A percentile compares a stretch with the other conserved stretches of the same genome.
phyloP scores from a whole-genome alignment of 1,139 yeast genomes.

The Suhomyces terraborum region DNA sequence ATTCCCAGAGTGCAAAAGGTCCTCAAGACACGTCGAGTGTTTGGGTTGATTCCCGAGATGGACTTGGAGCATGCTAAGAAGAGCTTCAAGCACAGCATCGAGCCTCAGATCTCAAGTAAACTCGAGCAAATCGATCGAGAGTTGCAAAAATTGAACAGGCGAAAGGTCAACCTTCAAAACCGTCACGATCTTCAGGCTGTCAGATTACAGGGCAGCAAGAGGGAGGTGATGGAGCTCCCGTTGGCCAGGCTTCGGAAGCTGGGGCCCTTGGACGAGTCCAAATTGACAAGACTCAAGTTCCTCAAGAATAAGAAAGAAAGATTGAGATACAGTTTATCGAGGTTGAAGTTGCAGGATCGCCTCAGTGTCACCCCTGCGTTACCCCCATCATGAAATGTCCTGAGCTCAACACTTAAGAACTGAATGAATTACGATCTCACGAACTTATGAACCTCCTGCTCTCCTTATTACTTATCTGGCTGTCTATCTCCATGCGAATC shows the following conservation, averaged over 20 bases:
- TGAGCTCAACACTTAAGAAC: too few species aligned
- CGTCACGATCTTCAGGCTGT: conserved; percentile 38
- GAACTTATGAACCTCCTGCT: background rate
- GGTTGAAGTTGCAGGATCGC: conserved; percentile 21
- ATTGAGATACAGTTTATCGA: conserved; percentile 36
- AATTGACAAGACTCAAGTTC: conserved; percentile 33
- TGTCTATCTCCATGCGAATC: background rate
- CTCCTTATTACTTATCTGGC: background rate
- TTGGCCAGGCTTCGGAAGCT: conserved; percentile 8
- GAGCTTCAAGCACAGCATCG: conserved; percentile 31
- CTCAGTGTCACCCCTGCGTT: conserved; percentile 10
- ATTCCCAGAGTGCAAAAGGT: conserved; percentile 37
- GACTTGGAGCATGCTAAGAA: conserved; percentile 43
- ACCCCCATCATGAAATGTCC: conserved; percentile 9
- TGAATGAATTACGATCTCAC: background rate
- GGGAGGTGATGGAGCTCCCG: conserved; percentile 14
- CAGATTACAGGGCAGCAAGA: conserved; percentile 30
- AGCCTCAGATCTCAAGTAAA: conserved; percentile 31
- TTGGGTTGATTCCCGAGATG: conserved; percentile 45
- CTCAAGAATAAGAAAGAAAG: conserved; percentile 42
- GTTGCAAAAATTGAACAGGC: conserved; percentile 24
- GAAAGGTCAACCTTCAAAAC: conserved; percentile 30
- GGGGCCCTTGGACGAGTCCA: conserved; percentile 24
- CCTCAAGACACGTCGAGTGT: conserved; percentile 39
- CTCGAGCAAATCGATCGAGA: conserved; percentile 19